Percentiles rank a stretch among this genome's conserved stretches.
phyloP scores from a whole-genome alignment of 345 rosid genomes.

The Camelina sativa region DNA sequence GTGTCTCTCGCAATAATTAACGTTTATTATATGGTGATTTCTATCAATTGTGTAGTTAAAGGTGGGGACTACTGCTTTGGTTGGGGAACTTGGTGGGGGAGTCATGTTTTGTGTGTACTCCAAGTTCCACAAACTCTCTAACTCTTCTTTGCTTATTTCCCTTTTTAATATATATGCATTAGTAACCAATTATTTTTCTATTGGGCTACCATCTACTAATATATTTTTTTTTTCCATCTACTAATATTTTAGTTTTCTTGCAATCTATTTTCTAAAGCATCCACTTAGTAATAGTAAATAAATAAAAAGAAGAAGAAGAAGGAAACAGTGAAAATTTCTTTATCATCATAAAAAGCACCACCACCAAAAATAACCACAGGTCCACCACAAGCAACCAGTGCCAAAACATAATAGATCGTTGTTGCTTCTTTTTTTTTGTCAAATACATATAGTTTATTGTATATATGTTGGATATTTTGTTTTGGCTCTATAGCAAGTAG shows the following conservation, averaged over 20 bases:
- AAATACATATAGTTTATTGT: neutral
- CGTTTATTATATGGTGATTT: slow-evolving; percentile 8
- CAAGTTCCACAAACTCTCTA: slow-evolving; percentile 26
- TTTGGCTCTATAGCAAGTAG: neutral
- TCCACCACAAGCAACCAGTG: neutral
- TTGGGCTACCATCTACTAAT: slow-evolving; percentile 1
- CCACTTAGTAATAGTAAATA: neutral
- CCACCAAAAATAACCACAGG: slow-evolving; percentile 10
- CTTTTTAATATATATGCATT: neutral
- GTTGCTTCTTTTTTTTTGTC: neutral
- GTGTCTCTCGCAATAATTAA: slow-evolving; percentile 2
- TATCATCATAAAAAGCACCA: neutral
- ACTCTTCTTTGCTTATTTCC: slow-evolving; percentile 6
- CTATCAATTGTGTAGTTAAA: slow-evolving; percentile 17
- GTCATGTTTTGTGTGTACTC: slow-evolving; percentile 42
- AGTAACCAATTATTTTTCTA: neutral
- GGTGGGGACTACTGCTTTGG: slow-evolving; percentile 20
- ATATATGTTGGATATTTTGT: neutral
- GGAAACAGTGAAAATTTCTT: neutral
- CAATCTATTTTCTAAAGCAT: neutral
- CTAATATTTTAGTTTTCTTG: slow-evolving; percentile 8
- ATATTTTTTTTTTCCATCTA: too few species aligned
- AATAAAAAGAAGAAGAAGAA: neutral
- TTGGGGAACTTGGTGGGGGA: slow-evolving; percentile 30
- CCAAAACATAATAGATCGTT: neutral